These are phyloP conservation scores for Oropetium thomaeum DNA, from an alignment of 176 grass and related monocot genomes.

Conservation along the genomic window DNA sequence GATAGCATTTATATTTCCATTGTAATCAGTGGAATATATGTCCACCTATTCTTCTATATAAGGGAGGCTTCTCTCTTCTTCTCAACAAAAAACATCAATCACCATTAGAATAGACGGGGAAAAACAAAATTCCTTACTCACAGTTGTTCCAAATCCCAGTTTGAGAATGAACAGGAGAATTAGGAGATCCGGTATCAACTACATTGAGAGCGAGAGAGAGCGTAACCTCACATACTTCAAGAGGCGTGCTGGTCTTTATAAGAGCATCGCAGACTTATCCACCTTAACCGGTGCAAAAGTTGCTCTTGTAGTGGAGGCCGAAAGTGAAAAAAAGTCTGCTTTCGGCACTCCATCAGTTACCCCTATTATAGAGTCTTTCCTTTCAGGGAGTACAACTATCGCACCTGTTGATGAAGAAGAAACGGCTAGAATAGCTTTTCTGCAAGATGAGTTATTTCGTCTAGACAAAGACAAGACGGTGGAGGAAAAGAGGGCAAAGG, in stretches of 20 bases:
- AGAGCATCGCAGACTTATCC: background rate
- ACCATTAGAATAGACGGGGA: background rate
- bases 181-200: background rate
- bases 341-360: conserved; percentile 6
- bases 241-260: background rate
- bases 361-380: background rate
- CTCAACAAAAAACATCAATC: background rate
- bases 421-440: background rate
- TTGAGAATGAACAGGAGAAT: background rate
- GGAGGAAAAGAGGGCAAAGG: background rate
- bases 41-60: background rate
- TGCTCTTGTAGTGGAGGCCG: background rate
- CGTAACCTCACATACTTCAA: conserved; percentile 1
- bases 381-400: background rate
- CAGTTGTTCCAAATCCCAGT: background rate
- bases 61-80: background rate
- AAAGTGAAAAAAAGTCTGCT: background rate
- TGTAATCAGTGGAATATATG: background rate
- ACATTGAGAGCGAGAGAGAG: background rate
- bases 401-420: background rate
- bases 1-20: background rate
- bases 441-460: background rate
- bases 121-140: background rate
- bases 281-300: background rate
- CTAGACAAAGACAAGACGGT: background rate